These are phyloP conservation scores for Cenchrus purpureus DNA, from an alignment of 176 grass and related monocot genomes.

Conservation along the genomic window DNA sequence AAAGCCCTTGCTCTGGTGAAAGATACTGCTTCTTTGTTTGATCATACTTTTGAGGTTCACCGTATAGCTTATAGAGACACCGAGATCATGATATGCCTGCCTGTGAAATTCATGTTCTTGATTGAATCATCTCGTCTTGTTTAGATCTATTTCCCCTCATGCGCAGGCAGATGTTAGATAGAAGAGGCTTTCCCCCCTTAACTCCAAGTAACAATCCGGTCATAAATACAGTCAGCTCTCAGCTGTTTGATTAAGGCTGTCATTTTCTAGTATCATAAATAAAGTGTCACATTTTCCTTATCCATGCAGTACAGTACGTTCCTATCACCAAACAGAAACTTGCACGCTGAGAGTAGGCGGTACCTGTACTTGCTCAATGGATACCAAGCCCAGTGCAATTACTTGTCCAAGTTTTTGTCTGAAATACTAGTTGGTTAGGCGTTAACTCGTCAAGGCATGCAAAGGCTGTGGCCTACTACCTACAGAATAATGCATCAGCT, in stretches of 20 bases:
- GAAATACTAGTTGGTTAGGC: not conserved
- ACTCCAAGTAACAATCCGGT: not conserved
- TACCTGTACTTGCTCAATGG: not conserved
- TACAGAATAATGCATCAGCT: not conserved
- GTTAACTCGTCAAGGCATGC: not conserved
- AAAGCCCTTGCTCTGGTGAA: not conserved
- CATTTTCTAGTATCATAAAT: not conserved
- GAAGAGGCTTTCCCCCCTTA: too few relatives aligned
- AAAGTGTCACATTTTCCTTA: not conserved
- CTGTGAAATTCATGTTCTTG: not conserved
- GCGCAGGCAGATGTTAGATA: not conserved
- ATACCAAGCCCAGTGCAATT: not conserved
- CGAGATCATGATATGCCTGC: not conserved
- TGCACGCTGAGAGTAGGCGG: not conserved
- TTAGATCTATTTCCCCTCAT: not conserved
- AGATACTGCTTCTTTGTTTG: not conserved
- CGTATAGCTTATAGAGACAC: not conserved
- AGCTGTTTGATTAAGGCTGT: not conserved
- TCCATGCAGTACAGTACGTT: not conserved
- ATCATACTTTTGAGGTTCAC: not conserved
- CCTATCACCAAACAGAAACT: slow-evolving; percentile 13
- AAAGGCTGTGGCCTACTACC: not conserved
- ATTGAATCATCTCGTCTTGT: not conserved
- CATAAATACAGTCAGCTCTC: not conserved
- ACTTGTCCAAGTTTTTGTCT: not conserved